Percentiles rank a stretch among this genome's conserved stretches.
Evolutionary conservation across 83 land plant genomes (phyloP).

Genomic region (Thuja plicata): DNA sequence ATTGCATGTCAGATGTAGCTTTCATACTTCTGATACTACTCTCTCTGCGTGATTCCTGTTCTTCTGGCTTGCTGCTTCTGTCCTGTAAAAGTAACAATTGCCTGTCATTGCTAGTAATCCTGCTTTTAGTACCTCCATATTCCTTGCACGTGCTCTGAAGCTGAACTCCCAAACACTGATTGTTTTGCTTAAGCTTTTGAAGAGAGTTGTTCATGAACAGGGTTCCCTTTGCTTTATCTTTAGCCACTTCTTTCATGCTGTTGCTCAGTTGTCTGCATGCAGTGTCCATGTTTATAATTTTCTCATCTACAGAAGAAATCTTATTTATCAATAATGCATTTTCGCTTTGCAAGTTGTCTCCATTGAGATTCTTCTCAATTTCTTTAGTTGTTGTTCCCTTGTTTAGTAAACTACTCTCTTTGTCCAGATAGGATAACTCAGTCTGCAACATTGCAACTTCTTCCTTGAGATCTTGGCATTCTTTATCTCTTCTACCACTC

Average conservation of each 20-base stretch:
- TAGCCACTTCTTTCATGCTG: background rate
- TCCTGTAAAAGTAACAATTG: background rate
- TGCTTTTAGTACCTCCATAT: background rate
- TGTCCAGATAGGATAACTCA: background rate
- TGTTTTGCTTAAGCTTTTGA: background rate
- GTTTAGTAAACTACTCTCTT: background rate
- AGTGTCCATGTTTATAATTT: background rate
- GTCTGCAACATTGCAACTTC: background rate
- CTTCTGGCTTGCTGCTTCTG: background rate
- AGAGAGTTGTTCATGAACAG: background rate
- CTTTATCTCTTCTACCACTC: background rate
- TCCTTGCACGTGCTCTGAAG: background rate
- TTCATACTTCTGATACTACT: background rate
- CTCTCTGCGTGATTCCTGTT: background rate
- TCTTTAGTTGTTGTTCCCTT: too few species aligned
- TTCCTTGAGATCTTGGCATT: conserved; percentile 2
- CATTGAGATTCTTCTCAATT: background rate
- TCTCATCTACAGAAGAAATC: background rate
- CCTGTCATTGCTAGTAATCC: background rate
- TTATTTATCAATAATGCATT: background rate
- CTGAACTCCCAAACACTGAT: background rate
- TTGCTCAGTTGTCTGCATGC: background rate
- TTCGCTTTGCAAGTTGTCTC: background rate
- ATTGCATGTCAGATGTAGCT: background rate
- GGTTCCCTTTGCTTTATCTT: background rate